Percentiles rank a stretch among this genome's conserved stretches.
Evolutionary conservation across 805 yeast genomes (phyloP).

Genomic region (Ogataea ganodermae): DNA sequence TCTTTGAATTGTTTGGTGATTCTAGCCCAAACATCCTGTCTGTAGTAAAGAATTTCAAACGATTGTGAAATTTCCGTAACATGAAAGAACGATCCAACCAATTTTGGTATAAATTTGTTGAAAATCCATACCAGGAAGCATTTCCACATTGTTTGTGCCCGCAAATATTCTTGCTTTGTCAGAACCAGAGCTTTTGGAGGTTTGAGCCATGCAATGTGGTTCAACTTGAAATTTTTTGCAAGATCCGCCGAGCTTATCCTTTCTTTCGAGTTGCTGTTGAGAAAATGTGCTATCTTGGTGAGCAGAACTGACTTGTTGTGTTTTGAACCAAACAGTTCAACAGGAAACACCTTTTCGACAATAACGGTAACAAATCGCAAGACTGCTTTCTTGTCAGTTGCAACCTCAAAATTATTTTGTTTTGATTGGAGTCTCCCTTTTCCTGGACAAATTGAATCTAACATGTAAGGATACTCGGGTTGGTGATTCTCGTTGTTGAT

Average conservation of each 20-base stretch:
- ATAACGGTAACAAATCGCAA: conserved; percentile 44
- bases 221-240: conserved; percentile 39
- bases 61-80: conserved; percentile 57
- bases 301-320: conserved; percentile 47
- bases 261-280: conserved; percentile 43
- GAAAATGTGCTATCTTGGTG: conserved; percentile 37
- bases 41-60: conserved; percentile 47
- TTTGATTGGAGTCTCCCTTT: neutral
- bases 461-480: conserved; percentile 39
- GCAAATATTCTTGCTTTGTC: conserved; percentile 45
- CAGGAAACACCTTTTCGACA: conserved; percentile 52
- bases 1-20: conserved; percentile 45
- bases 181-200: conserved; percentile 23
- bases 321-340: conserved; percentile 51
- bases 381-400: conserved; percentile 39
- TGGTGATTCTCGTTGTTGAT: conserved; percentile 35
- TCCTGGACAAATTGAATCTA: conserved; percentile 37
- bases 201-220: conserved; percentile 59
- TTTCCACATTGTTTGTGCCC: conserved; percentile 39
- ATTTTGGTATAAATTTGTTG: conserved; percentile 41
- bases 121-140: conserved; percentile 63
- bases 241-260: conserved; percentile 36
- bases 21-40: conserved; percentile 58
- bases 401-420: conserved; percentile 34
- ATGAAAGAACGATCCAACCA: conserved; percentile 61